Conservation (phyloP, 2,329 filamentous ascomycete species). For the Pseudophaeomoniella oleicola region DNA sequence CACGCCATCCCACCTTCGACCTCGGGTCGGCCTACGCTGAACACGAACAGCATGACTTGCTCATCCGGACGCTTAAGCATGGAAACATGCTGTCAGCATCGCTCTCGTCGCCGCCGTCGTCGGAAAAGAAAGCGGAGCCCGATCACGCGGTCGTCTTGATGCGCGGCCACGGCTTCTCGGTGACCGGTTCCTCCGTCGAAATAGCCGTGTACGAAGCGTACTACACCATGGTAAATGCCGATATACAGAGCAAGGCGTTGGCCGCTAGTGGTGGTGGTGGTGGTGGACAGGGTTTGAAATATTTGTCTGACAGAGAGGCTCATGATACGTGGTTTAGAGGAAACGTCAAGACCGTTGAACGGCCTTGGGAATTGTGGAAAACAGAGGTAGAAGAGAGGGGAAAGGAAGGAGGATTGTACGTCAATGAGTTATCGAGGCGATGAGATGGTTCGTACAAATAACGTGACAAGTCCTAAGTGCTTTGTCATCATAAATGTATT, state of each 20-base stretch:
- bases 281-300: slow-evolving; percentile 3
- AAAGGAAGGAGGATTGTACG: slow-evolving; percentile 8
- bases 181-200: slow-evolving; percentile 21
- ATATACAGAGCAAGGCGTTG: slow-evolving; percentile 25
- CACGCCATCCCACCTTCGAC: slow-evolving; percentile 17
- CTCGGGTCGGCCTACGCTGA: slow-evolving; percentile 13
- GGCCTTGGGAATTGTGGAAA: slow-evolving; percentile 12
- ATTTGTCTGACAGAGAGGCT: slow-evolving; percentile 6
- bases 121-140: slow-evolving; percentile 2
- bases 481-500: too few species aligned
- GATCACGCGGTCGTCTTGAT: slow-evolving; percentile 27
- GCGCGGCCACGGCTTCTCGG: slow-evolving; percentile 31
- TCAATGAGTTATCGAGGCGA: too few species aligned
- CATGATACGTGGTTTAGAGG: slow-evolving; percentile 4
- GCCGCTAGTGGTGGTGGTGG: not conserved
- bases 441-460: too few species aligned
- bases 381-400: slow-evolving; percentile 8
- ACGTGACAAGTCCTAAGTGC: too few species aligned
- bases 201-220: slow-evolving; percentile 26
- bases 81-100: slow-evolving; percentile 19
- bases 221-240: slow-evolving; percentile 30
- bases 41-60: slow-evolving; percentile 19
- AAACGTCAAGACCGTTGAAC: slow-evolving; percentile 7
- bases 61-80: slow-evolving; percentile 20
- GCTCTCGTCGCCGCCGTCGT: slow-evolving; percentile 12